phyloP scores from a whole-genome alignment of 163 green algal genomes.

The Volvox carteri region DNA sequence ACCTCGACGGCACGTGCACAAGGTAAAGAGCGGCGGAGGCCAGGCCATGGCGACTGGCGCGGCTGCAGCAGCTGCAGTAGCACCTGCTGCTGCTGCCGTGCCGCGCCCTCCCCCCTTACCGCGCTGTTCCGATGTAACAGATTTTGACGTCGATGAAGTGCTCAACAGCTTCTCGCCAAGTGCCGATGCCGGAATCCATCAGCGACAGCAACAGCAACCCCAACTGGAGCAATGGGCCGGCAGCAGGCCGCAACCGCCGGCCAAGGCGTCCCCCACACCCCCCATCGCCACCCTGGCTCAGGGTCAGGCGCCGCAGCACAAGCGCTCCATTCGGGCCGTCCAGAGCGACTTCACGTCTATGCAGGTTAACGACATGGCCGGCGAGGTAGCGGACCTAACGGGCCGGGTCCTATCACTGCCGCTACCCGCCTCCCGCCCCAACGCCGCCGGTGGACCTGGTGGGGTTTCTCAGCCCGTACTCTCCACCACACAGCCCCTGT shows the following conservation, averaged over 20 bases:
- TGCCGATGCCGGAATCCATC: background rate
- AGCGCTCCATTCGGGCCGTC: slow-evolving; percentile 29
- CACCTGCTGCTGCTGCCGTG: background rate
- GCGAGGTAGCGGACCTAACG: slow-evolving; percentile 5
- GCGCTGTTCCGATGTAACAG: background rate
- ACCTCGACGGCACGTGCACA: background rate
- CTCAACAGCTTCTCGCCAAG: slow-evolving; percentile 4
- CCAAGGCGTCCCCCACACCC: background rate
- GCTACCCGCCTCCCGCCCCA: background rate
- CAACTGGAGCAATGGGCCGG: slow-evolving; percentile 5
- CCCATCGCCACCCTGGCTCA: too few relatives aligned
- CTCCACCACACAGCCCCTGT: background rate
- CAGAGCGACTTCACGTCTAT: slow-evolving; percentile 46
- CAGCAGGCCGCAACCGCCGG: background rate
- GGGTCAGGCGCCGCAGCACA: background rate
- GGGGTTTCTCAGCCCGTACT: background rate
- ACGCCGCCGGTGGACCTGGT: background rate
- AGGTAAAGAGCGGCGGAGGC: background rate
- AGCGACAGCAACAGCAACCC: background rate
- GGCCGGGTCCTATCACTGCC: slow-evolving; percentile 36
- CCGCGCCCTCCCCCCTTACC: background rate
- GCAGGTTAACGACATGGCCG: background rate
- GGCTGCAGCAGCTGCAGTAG: background rate
- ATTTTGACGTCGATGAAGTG: slow-evolving; percentile 52
- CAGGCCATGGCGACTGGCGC: background rate